Conservation (phyloP, 2,329 filamentous ascomycete species). For the Aspergillus calidoustus region DNA sequence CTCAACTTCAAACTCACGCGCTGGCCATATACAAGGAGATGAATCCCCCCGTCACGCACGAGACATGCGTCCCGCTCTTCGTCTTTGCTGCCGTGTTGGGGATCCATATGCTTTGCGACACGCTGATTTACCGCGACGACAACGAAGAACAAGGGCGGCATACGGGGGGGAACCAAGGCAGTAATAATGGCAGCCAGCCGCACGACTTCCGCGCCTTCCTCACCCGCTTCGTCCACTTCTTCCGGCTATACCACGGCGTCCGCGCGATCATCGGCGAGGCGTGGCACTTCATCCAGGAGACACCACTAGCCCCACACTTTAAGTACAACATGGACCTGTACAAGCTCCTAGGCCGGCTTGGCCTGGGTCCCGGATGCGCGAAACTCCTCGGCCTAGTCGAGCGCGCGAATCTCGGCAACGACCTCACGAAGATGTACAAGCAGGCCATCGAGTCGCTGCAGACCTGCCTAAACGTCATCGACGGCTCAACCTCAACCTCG, state of each 20-base stretch:
- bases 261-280: constrained; percentile 22
- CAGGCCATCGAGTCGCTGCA: constrained; percentile 20
- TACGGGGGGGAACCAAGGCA: too few relatives aligned
- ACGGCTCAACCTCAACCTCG: neutral
- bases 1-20: constrained; percentile 41
- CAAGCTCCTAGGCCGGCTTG: neutral
- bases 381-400: neutral
- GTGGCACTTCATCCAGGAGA: constrained; percentile 22
- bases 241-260: constrained; percentile 34
- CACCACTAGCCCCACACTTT: constrained; percentile 13
- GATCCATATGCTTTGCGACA: constrained; percentile 54
- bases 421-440: constrained; percentile 11
- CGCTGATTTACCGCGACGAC: constrained; percentile 44
- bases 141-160: too few relatives aligned
- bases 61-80: constrained; percentile 27
- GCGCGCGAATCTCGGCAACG: neutral
- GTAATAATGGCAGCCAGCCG: too few relatives aligned
- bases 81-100: constrained; percentile 29
- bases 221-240: constrained; percentile 30
- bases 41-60: constrained; percentile 15
- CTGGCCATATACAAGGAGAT: constrained; percentile 23
- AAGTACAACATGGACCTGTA: neutral
- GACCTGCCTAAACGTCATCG: constrained; percentile 5
- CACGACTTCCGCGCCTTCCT: constrained; percentile 43
- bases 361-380: neutral